These are phyloP conservation scores for Chamaecyparis obtusa DNA, from an alignment of 75 land plant species.

Conservation along the genomic window DNA sequence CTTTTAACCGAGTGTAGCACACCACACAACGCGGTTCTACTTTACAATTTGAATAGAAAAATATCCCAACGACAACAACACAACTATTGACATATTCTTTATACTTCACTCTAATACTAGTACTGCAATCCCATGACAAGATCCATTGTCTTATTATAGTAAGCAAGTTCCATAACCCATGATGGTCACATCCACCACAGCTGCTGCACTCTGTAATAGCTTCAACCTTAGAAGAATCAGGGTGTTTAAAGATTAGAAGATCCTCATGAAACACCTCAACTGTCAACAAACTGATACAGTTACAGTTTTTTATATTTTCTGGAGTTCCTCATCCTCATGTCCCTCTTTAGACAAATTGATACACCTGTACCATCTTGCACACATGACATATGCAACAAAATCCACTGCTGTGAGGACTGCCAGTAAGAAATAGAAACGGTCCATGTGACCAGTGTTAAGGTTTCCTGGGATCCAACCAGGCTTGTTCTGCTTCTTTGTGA, in stretches of 20 bases:
- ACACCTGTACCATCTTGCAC: slow-evolving; percentile 47
- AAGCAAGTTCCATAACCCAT: neutral
- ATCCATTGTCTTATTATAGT: neutral
- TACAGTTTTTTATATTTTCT: neutral
- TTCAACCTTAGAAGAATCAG: neutral
- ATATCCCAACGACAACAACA: neutral
- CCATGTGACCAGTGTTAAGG: slow-evolving; percentile 58
- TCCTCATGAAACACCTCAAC: neutral
- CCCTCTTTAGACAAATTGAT: slow-evolving; percentile 2
- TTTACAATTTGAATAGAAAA: neutral
- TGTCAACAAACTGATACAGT: neutral
- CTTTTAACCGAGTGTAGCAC: neutral
- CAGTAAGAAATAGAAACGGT: slow-evolving; percentile 60
- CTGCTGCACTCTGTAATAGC: neutral
- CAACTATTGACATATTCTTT: neutral
- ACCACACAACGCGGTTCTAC: neutral
- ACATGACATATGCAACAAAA: slow-evolving; percentile 40
- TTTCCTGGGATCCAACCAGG: slow-evolving; percentile 65
- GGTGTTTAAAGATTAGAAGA: neutral
- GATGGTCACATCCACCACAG: neutral
- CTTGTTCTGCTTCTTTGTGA: slow-evolving; percentile 21
- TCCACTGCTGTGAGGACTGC: slow-evolving; percentile 46
- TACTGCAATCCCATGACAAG: neutral
- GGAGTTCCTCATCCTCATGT: neutral
- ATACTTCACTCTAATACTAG: neutral